Conservation (phyloP, 1,284 basidiomycete species). For the Tylopilus orsonianus region DNA sequence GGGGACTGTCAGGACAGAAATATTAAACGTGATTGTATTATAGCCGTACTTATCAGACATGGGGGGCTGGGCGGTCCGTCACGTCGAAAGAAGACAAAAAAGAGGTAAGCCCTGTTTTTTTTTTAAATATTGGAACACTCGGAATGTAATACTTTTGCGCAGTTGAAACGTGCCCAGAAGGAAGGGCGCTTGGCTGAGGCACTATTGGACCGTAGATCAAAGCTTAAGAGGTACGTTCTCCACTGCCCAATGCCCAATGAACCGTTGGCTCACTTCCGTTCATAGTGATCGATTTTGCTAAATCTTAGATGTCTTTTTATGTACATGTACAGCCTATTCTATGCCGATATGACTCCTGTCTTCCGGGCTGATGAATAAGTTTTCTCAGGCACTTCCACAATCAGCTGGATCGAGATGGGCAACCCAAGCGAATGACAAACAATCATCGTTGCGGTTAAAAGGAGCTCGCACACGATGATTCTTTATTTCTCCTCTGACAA, state of each 20-base stretch:
- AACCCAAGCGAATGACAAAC: conserved; percentile 8
- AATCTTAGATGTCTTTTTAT: conserved; percentile 19
- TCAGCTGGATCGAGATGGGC: conserved; percentile 6
- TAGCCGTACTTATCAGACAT: conserved; percentile 81
- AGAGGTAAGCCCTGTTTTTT: conserved; percentile 47
- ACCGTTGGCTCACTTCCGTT: conserved; percentile 8
- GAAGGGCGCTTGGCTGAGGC: conserved; percentile 89
- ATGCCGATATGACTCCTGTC: conserved; percentile 18
- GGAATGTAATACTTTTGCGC: conserved; percentile 9
- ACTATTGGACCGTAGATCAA: conserved; percentile 83
- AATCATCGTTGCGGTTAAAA: conserved; percentile 9
- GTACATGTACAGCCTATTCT: conserved; percentile 10
- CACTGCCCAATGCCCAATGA: background rate
- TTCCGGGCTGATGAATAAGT: conserved; percentile 1
- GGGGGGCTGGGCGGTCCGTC: conserved; percentile 80
- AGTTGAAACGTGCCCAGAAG: conserved; percentile 83
- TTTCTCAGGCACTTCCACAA: conserved; percentile 1
- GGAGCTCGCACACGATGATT: background rate
- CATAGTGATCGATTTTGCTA: conserved; percentile 66
- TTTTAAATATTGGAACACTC: conserved; percentile 9
- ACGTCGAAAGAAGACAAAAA: conserved; percentile 71
- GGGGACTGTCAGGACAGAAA: conserved; percentile 5
- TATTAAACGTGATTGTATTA: conserved; percentile 8
- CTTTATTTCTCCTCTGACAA: background rate
- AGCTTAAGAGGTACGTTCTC: conserved; percentile 89